These are phyloP conservation scores for Dryas integrifolia DNA, from an alignment of 331 rosid genomes.

Conservation along the genomic window DNA sequence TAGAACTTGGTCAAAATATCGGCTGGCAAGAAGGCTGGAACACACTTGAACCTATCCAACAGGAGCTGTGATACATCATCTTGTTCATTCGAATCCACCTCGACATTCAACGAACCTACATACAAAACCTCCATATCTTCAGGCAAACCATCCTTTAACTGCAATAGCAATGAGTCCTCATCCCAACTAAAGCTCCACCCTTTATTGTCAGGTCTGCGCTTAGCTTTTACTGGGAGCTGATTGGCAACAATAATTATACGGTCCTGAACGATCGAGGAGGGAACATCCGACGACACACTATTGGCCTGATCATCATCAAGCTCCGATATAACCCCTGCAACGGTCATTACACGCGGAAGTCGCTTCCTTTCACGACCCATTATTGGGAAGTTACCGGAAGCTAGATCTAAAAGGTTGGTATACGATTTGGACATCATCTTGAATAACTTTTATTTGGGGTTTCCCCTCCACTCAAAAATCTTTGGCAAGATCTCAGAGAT, in stretches of 20 bases:
- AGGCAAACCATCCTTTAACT: conserved; percentile 50
- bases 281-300: conserved; percentile 53
- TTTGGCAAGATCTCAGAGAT: conserved; percentile 31
- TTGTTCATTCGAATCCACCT: conserved; percentile 43
- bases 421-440: conserved; percentile 59
- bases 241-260: conserved; percentile 52
- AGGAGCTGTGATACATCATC: conserved; percentile 51
- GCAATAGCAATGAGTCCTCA: conserved; percentile 49
- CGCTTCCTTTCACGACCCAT: conserved; percentile 48
- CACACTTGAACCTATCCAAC: conserved; percentile 54
- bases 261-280: conserved; percentile 44
- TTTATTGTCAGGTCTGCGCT: conserved; percentile 50
- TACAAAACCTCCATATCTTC: conserved; percentile 58
- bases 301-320: conserved; percentile 54
- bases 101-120: conserved; percentile 48
- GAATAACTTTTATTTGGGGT: conserved; percentile 8
- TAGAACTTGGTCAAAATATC: conserved; percentile 45
- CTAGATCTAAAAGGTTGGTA: conserved; percentile 55
- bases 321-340: conserved; percentile 51
- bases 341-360: conserved; percentile 52
- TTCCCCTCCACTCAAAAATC: conserved; percentile 20
- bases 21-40: conserved; percentile 46
- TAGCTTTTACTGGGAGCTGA: conserved; percentile 53
- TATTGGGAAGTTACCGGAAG: conserved; percentile 52
- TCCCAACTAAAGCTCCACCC: conserved; percentile 63